A percentile compares a stretch with the other conserved stretches of the same genome.
Evolutionary conservation across 139 green algal genomes (phyloP).

Genomic region (Micromonas pusilla): DNA sequence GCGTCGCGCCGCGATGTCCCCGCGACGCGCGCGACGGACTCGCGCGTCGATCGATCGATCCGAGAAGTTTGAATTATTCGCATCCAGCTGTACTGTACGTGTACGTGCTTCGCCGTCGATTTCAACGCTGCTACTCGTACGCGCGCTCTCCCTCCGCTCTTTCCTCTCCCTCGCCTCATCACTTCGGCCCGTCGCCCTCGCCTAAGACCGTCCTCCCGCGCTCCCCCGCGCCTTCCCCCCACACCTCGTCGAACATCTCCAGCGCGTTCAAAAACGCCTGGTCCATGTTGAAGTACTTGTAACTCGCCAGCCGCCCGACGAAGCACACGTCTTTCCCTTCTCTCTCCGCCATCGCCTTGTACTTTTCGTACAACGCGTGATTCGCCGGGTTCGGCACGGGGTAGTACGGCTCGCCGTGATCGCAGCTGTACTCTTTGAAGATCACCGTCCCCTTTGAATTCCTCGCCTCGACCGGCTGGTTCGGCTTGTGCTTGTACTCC

Average conservation of each 20-base stretch:
- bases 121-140: no score
- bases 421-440: conserved; percentile 28
- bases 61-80: no score
- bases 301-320: conserved; percentile 33
- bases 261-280: conserved; percentile 38
- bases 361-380: conserved; percentile 33
- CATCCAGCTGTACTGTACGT: no score
- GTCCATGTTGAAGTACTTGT: conserved; percentile 46
- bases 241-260: conserved; percentile 36
- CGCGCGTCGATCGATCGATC: no score
- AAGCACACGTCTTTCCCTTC: conserved; percentile 31
- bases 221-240: conserved; percentile 25
- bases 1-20: no score
- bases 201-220: neutral
- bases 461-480: conserved; percentile 22
- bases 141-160: no score
- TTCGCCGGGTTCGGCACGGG: conserved; percentile 35
- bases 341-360: conserved; percentile 32
- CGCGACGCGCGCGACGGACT: no score
- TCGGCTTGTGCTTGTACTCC: conserved; percentile 41
- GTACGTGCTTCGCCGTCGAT: no score
- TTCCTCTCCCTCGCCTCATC: neutral
- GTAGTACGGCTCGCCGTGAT: conserved; percentile 37
- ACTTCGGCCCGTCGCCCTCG: neutral
- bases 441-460: conserved; percentile 24